A percentile compares a stretch with the other conserved stretches of the same genome.
Conservation (phyloP, 306 rosid species). For the Fragaria nilgerrensis region DNA sequence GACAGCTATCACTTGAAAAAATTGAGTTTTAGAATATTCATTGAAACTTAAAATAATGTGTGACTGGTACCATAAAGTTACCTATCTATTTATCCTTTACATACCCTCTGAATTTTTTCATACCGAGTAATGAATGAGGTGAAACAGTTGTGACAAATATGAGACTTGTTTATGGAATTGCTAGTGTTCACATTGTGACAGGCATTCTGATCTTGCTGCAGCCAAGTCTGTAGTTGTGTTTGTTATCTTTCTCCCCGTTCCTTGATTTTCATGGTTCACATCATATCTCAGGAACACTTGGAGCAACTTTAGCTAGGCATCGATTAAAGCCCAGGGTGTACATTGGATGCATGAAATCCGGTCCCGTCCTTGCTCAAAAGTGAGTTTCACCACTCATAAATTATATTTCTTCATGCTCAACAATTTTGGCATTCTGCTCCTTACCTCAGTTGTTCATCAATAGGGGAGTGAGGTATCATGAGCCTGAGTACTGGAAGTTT, state of each 20-base stretch:
- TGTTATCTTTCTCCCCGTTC: constrained; percentile 3
- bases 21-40: neutral
- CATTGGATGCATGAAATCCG: constrained; percentile 67
- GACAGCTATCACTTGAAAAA: neutral
- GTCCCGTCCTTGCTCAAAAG: constrained; percentile 64
- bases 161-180: neutral
- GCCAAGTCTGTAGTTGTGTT: neutral
- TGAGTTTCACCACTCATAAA: constrained; percentile 13
- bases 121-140: neutral
- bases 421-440: neutral
- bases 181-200: neutral
- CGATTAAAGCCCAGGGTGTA: constrained; percentile 44
- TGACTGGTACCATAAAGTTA: neutral
- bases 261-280: neutral
- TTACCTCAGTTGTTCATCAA: constrained; percentile 4
- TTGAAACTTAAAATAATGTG: neutral
- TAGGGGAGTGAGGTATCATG: constrained; percentile 62
- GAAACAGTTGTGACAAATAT: neutral
- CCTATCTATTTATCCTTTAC: neutral
- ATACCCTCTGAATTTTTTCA: neutral
- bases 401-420: neutral
- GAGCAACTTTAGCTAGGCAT: constrained; percentile 54
- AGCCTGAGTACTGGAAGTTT: constrained; percentile 63
- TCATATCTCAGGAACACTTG: constrained; percentile 46
- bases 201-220: constrained; percentile 1